Base-by-base conservation (phyloP, 2,329 filamentous ascomycete species). In the Microcyclospora tardicrescens region DNA sequence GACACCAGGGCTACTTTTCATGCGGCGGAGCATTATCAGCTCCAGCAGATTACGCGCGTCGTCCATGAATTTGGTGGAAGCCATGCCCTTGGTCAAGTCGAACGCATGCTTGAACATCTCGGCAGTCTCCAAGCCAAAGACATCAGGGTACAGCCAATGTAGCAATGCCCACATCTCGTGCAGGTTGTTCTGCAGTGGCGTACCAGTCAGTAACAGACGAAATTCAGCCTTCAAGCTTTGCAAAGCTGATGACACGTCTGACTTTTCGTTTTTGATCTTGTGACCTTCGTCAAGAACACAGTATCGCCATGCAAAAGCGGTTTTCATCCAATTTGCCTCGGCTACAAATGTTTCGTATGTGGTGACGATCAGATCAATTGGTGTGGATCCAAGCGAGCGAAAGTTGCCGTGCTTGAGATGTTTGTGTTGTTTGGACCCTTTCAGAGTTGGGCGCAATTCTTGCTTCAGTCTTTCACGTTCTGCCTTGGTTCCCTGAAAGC, bases 171-270 rank as follows among this genome's bases (percentile, higher is more conserved):
- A 77, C 42, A 75, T 60, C 49, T 77, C 73, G 2, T 60, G 56
- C 0, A 77, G 55, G 38, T 77, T 71, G 43, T 77, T 77, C 42
- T 77, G 73, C 0, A 77, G 58, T 0, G 73, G 73, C 0, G 73
- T 77, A 2, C 64, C 69, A 0, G 68, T 72, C 3, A 73, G 49
- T 1, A 73, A 63, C 8, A 73, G 53, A 6, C 68, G 66, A 40
- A 63, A 66, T 35, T 72, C 67, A 0, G 69, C 61, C 13, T 58
- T 59, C 24, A 73, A 47, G 12, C 53, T 57, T 28, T 64, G 62
- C 3, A 72, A 47, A 2, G 63, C 52, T 4, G 54, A 52, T 0
- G 69, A 61, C 10, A 71, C 55, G 14, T 65, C 58, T 0, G 64
- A 63, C 5, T 58, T 52, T 28, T 65, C 65, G 35, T 72, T 71